These are phyloP conservation scores for Selaginella moellendorffii DNA, from an alignment of 75 land plant genomes.

Conservation along the genomic window DNA sequence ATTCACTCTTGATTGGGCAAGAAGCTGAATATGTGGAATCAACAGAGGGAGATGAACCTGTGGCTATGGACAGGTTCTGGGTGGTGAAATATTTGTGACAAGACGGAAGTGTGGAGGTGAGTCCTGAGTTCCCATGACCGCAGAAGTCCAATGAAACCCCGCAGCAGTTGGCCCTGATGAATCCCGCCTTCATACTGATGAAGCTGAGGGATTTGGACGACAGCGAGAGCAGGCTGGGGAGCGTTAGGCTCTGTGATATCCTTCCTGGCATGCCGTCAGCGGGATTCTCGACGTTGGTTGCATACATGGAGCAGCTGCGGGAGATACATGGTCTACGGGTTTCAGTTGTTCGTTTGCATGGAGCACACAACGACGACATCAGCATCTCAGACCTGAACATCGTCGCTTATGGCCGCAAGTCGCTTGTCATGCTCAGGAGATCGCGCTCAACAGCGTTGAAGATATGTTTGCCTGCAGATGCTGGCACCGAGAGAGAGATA, in stretches of 20 bases:
- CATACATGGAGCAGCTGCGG: neutral
- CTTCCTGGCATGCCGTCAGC: neutral
- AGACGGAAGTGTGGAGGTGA: neutral
- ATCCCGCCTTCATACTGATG: neutral
- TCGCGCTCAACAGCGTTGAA: neutral
- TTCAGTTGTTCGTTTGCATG: neutral
- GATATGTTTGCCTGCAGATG: neutral
- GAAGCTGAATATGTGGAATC: neutral
- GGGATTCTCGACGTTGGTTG: neutral
- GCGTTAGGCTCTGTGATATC: neutral
- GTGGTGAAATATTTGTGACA: neutral
- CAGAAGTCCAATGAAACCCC: neutral
- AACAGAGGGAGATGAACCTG: neutral
- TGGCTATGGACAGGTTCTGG: neutral
- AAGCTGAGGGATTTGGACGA: neutral
- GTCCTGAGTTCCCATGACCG: neutral
- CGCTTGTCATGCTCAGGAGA: neutral
- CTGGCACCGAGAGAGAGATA: neutral
- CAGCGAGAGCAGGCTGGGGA: neutral
- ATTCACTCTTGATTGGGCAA: neutral
- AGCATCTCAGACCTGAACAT: neutral
- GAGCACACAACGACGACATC: neutral
- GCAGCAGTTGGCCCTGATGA: neutral
- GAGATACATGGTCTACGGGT: neutral
- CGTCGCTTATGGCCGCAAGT: neutral